These are phyloP conservation scores for Solanum dulcamara DNA, from an alignment of 257 asterid genomes.

Conservation along the genomic window DNA sequence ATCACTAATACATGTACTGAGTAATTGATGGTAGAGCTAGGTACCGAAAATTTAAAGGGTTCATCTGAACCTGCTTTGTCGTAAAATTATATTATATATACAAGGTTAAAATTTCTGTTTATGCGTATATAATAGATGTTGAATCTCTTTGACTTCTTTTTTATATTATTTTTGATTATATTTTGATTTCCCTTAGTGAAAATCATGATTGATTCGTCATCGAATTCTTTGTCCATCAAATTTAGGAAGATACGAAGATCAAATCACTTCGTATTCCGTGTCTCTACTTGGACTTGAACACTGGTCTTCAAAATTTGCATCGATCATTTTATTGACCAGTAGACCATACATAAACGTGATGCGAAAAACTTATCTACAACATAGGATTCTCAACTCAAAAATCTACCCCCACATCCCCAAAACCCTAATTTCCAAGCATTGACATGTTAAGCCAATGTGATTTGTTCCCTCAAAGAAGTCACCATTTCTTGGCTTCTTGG, in stretches of 20 bases:
- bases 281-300: background rate
- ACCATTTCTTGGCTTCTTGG: constrained; percentile 35
- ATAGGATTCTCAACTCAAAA: constrained; percentile 26
- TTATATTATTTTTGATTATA: background rate
- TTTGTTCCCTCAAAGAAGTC: constrained; percentile 22
- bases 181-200: background rate
- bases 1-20: background rate
- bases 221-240: background rate
- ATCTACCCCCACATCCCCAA: background rate
- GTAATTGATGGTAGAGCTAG: background rate
- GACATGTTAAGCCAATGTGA: constrained; percentile 6
- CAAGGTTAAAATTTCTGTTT: background rate
- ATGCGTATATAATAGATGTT: background rate
- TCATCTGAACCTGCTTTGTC: background rate
- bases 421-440: background rate
- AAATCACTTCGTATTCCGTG: background rate
- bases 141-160: background rate
- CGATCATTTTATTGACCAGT: background rate
- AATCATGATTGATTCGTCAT: background rate
- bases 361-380: constrained; percentile 11
- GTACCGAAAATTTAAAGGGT: background rate
- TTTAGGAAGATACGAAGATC: background rate
- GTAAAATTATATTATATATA: background rate
- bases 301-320: background rate
- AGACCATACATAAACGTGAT: background rate